Base-by-base conservation (phyloP, 2,329 filamentous ascomycete species). In the Cladophialophora bantiana region DNA sequence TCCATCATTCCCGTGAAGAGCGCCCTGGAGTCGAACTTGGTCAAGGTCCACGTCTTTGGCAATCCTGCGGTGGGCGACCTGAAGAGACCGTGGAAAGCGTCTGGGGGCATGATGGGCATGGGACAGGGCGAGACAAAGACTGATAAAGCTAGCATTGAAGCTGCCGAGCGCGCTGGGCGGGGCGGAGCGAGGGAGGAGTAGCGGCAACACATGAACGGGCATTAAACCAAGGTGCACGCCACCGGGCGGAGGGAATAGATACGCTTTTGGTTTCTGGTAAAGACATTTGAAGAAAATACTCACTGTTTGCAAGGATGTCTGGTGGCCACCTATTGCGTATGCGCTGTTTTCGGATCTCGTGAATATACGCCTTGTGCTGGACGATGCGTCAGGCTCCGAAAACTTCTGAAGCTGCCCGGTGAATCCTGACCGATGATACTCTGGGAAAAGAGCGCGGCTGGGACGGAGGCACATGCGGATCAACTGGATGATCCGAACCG, bases 1-100 rank as follows among this genome's bases (percentile, higher is more conserved):
- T 96, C 91, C 80, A 97, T 99, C 83, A 95, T 99, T 78, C 95
- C 95, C 38, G 85, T 98, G 81, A 99, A 99, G 90, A 87, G 91
- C 78, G 94, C 93, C 54, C 87, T 99, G 81, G 95, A 99, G 86
- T 87, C 90, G 83, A 98, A 97, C 86, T 85, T 97, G 75, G 88
- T 95, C 85, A 97, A 98, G 88, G 94, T 99, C 77, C 91, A 98
- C 83, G 74, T 99, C 71, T 91, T 94, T 71, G 94, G 94, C 76
- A 85, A 95, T 80, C 88, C 94, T 45, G 94, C 95, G 48, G 87
- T 84, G 65, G 95, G 94, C 62, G 95, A 99, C 72, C 87, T 99
- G 74, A 95, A 96, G 88, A 88, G 95, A 69, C 95, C 95, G 71
- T 99, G 96, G 90, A 99, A 98, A 89, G 86, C 89, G 59, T 81